Conservation (phyloP, 2,329 filamentous ascomycete species). For the Clarireedia hainanense region DNA sequence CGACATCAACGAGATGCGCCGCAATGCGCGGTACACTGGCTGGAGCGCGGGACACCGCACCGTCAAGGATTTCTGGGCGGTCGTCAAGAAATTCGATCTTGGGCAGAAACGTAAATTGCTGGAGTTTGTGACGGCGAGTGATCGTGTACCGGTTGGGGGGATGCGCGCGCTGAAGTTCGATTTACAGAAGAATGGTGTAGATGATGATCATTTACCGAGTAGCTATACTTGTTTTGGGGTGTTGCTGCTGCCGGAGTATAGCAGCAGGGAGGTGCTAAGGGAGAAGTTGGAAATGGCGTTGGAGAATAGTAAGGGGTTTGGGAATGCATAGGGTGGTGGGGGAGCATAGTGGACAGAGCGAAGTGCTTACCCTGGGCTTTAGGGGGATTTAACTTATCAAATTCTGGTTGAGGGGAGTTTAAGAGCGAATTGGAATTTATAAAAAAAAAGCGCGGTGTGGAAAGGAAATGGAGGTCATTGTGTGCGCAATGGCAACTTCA, state of each 20-base stretch:
- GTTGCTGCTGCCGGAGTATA: slow-evolving; percentile 77
- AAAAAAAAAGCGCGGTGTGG: too few relatives aligned
- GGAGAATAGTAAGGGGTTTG: slow-evolving; percentile 84
- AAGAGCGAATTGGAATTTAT: too few relatives aligned
- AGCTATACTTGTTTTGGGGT: slow-evolving; percentile 93
- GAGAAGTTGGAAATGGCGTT: slow-evolving; percentile 77
- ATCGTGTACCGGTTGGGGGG: slow-evolving; percentile 82
- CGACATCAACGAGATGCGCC: slow-evolving; percentile 64
- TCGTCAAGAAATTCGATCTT: slow-evolving; percentile 61
- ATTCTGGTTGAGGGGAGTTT: too few relatives aligned
- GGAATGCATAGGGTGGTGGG: slow-evolving; percentile 50
- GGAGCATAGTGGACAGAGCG: not conserved
- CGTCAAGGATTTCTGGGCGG: slow-evolving; percentile 75
- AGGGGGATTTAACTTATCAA: too few relatives aligned
- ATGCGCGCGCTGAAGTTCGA: slow-evolving; percentile 76
- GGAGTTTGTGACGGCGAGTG: slow-evolving; percentile 91
- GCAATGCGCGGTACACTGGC: slow-evolving; percentile 70
- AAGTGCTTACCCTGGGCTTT: too few relatives aligned
- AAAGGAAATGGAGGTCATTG: too few relatives aligned
- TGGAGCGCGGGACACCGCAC: slow-evolving; percentile 64
- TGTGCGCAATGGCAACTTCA: too few relatives aligned
- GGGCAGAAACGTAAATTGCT: slow-evolving; percentile 68
- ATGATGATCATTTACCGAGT: slow-evolving; percentile 62
- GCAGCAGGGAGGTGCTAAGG: slow-evolving; percentile 57
- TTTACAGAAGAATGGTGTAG: slow-evolving; percentile 68